These are phyloP conservation scores for Maudiozyma turicensis DNA, from an alignment of 805 yeast genomes.

Conservation along the genomic window DNA sequence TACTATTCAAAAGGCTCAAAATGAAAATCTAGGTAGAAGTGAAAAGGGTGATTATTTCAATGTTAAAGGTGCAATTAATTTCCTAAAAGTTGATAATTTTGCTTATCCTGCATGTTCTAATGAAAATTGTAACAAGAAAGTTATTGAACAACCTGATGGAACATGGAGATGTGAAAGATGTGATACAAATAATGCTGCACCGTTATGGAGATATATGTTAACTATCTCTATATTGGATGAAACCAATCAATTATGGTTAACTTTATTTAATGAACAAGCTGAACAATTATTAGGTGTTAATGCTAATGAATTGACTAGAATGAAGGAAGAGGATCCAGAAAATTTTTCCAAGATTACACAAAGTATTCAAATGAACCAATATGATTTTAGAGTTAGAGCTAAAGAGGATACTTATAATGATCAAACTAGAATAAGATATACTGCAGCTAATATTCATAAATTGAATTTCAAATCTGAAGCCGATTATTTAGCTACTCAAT, in stretches of 20 bases:
- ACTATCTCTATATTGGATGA: slow-evolving; percentile 69
- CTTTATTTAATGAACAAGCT: slow-evolving; percentile 82
- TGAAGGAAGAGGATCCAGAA: slow-evolving; percentile 38
- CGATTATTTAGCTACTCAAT: slow-evolving; percentile 39
- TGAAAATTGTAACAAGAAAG: slow-evolving; percentile 76
- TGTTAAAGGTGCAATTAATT: slow-evolving; percentile 64
- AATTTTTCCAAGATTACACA: slow-evolving; percentile 38
- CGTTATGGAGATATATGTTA: slow-evolving; percentile 71
- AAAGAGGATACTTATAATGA: slow-evolving; percentile 80
- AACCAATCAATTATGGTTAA: slow-evolving; percentile 78
- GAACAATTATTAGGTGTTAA: slow-evolving; percentile 50
- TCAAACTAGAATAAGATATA: slow-evolving; percentile 63
- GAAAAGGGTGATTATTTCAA: slow-evolving; percentile 76
- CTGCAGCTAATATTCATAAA: slow-evolving; percentile 44
- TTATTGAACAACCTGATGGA: slow-evolving; percentile 60
- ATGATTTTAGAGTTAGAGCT: slow-evolving; percentile 67
- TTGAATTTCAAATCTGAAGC: slow-evolving; percentile 53
- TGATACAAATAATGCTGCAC: slow-evolving; percentile 55
- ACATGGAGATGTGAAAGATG: slow-evolving; percentile 94
- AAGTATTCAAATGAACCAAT: slow-evolving; percentile 56
- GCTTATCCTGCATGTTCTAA: slow-evolving; percentile 83
- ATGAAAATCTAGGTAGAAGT: slow-evolving; percentile 57
- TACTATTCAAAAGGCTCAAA: slow-evolving; percentile 54
- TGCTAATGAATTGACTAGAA: slow-evolving; percentile 46
- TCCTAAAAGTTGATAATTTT: slow-evolving; percentile 63